A percentile compares a stretch with the other conserved stretches of the same genome.
phyloP scores from a whole-genome alignment of 768 basidiomycete species.

The Chiua virens region DNA sequence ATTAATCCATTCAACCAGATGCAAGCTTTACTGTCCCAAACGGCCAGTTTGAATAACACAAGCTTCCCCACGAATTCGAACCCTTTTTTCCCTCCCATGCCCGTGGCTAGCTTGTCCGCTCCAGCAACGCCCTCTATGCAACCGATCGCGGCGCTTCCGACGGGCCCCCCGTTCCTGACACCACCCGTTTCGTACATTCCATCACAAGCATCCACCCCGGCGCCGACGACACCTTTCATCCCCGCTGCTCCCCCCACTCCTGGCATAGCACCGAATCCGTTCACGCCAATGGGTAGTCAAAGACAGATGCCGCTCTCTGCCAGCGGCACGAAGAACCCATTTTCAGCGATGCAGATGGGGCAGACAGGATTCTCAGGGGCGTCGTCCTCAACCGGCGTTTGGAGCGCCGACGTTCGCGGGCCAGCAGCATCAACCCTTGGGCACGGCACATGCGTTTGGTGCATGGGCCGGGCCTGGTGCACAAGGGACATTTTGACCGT shows the following conservation, averaged over 20 bases:
- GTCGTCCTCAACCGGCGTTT: slow-evolving; percentile 32
- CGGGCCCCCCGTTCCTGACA: slow-evolving; percentile 6
- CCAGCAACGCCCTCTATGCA: slow-evolving; percentile 9
- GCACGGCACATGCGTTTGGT: slow-evolving; percentile 10
- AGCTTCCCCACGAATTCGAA: slow-evolving; percentile 7
- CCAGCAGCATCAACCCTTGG: slow-evolving; percentile 27
- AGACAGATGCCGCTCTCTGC: slow-evolving; percentile 27
- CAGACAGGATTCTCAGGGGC: slow-evolving; percentile 19
- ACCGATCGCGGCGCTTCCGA: slow-evolving; percentile 5
- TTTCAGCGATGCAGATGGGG: slow-evolving; percentile 14
- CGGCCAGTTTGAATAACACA: not conserved
- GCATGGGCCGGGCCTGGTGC: slow-evolving; percentile 20
- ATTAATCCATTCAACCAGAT: slow-evolving; percentile 22
- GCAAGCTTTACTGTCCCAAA: not conserved
- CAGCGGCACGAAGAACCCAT: slow-evolving; percentile 13
- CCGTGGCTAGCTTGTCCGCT: slow-evolving; percentile 1
- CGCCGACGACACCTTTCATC: not conserved
- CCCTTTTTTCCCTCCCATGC: slow-evolving; percentile 14
- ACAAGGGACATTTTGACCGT: slow-evolving; percentile 19
- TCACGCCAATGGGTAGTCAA: slow-evolving; percentile 4
- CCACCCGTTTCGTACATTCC: not conserved
- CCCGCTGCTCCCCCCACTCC: not conserved
- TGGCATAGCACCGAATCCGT: slow-evolving; percentile 23
- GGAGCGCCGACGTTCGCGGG: slow-evolving; percentile 11
- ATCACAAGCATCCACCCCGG: not conserved